Percentiles rank a stretch among this genome's conserved stretches.
Evolutionary conservation across 2,329 filamentous ascomycete species (phyloP).

Genomic region (Akanthomyces lecanii): DNA sequence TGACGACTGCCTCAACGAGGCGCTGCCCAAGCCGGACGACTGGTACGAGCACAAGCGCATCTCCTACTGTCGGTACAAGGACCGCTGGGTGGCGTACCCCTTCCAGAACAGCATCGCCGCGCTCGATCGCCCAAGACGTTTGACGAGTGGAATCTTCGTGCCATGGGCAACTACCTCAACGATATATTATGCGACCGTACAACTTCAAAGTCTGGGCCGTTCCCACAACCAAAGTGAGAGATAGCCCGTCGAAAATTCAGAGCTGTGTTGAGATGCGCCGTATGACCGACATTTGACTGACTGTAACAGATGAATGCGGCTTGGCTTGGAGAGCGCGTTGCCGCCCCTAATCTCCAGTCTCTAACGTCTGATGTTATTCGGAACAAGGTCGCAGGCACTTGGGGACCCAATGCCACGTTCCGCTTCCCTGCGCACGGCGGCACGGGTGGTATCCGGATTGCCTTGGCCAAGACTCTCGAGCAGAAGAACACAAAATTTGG

Average conservation of each 20-base stretch:
- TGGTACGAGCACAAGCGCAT: slow-evolving; percentile 94
- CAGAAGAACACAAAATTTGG: slow-evolving; percentile 80
- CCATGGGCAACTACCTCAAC: slow-evolving; percentile 77
- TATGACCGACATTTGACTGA: neutral
- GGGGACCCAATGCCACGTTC: slow-evolving; percentile 93
- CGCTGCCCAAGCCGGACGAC: slow-evolving; percentile 42
- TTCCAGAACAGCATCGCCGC: slow-evolving; percentile 98
- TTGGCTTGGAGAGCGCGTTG: slow-evolving; percentile 93
- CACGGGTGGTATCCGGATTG: slow-evolving; percentile 93
- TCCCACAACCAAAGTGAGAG: slow-evolving; percentile 73
- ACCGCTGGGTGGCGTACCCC: slow-evolving; percentile 86
- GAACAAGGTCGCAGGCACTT: slow-evolving; percentile 84
- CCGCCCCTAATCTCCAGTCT: slow-evolving; percentile 82
- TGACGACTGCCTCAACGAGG: slow-evolving; percentile 70
- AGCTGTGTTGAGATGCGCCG: no score
- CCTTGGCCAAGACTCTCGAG: slow-evolving; percentile 80
- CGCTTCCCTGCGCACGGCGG: slow-evolving; percentile 86
- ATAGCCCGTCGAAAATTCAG: no score
- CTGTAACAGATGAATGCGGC: slow-evolving; percentile 77
- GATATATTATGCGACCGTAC: slow-evolving; percentile 91
- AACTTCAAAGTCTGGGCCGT: slow-evolving; percentile 98
- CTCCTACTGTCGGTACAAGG: slow-evolving; percentile 89
- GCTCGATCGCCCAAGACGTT: slow-evolving; percentile 84
- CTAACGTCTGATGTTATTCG: slow-evolving; percentile 85
- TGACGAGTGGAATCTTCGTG: slow-evolving; percentile 89